Evolutionary conservation across 2,329 filamentous ascomycete genomes (phyloP).

Genomic region (Herpotrichia juniperi): DNA sequence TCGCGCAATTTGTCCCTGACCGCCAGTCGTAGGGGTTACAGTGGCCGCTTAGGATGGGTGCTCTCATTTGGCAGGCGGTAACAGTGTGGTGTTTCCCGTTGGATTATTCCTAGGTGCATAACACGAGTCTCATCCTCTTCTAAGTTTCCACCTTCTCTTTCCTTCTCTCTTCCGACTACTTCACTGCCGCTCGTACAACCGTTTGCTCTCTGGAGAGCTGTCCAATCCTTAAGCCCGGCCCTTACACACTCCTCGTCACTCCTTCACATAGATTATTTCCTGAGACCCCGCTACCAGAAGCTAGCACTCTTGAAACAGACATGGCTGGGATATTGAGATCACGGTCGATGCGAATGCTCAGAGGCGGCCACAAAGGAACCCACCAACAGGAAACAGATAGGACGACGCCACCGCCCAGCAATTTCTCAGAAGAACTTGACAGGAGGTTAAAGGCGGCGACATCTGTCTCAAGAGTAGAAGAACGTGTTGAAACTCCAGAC

Average conservation of each 20-base stretch:
- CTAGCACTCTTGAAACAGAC: slow-evolving; percentile 44
- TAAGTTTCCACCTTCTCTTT: slow-evolving; percentile 23
- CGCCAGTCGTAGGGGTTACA: slow-evolving; percentile 32
- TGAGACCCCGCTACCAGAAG: slow-evolving; percentile 32
- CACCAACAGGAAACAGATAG: slow-evolving; percentile 31
- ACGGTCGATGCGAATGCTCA: slow-evolving; percentile 44
- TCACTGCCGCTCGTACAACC: slow-evolving; percentile 18
- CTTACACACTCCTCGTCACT: slow-evolving; percentile 24
- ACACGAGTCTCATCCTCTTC: slow-evolving; percentile 24
- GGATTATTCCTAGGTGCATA: slow-evolving; percentile 27
- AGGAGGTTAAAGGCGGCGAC: slow-evolving; percentile 38
- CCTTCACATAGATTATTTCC: slow-evolving; percentile 27
- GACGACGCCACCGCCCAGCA: slow-evolving; percentile 28
- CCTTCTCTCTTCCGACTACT: slow-evolving; percentile 20
- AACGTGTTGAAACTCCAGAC: slow-evolving; percentile 35
- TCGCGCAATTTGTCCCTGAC: slow-evolving; percentile 45
- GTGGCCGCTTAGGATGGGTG: slow-evolving; percentile 33
- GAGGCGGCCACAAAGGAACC: slow-evolving; percentile 36
- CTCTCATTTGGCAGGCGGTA: slow-evolving; percentile 25
- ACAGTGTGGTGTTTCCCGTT: slow-evolving; percentile 29
- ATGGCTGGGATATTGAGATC: slow-evolving; percentile 48
- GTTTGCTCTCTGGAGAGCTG: slow-evolving; percentile 46
- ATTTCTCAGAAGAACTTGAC: slow-evolving; percentile 32
- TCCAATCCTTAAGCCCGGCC: slow-evolving; percentile 43
- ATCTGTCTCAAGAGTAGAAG: slow-evolving; percentile 30